These are phyloP conservation scores for Nannochloropsis gaditana DNA, from an alignment of 108 stramenopile genomes.

Conservation along the genomic window DNA sequence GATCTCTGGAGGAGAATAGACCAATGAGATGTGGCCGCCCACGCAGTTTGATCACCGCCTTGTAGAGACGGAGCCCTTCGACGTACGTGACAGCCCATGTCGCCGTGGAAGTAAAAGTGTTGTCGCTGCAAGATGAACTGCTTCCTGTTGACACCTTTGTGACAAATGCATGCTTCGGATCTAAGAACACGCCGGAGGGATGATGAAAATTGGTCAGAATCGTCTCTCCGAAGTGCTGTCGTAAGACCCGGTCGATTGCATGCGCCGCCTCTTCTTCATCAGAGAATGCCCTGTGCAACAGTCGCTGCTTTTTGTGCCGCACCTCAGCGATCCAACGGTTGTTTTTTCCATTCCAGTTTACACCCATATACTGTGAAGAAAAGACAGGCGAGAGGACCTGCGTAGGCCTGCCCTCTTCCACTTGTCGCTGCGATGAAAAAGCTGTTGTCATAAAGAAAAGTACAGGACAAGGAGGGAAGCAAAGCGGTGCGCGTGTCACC, in stretches of 20 bases:
- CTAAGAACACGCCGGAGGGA: neutral
- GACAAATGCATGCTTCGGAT: neutral
- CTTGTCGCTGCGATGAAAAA: too few species aligned
- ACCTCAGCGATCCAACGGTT: neutral
- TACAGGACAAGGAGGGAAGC: too few species aligned
- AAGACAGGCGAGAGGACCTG: too few species aligned
- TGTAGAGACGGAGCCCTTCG: neutral
- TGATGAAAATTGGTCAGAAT: conserved; percentile 1
- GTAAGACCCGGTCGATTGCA: neutral
- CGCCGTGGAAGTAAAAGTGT: neutral
- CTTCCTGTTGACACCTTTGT: neutral
- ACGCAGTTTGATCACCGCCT: neutral
- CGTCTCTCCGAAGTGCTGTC: neutral
- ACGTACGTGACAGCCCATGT: neutral
- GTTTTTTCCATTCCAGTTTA: neutral
- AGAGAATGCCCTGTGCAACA: neutral
- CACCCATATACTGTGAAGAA: neutral
- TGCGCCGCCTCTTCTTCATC: neutral
- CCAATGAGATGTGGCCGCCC: neutral
- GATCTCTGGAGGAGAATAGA: conserved; percentile 1
- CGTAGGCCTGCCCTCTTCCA: too few species aligned
- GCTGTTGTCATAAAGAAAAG: too few species aligned
- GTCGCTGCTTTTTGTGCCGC: neutral
- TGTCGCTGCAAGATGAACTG: neutral
- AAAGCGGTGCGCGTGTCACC: too few species aligned